These are phyloP conservation scores for Coemansia sp. DNA, from an alignment of 192 early-diverging fungal genomes.

Conservation along the genomic window DNA sequence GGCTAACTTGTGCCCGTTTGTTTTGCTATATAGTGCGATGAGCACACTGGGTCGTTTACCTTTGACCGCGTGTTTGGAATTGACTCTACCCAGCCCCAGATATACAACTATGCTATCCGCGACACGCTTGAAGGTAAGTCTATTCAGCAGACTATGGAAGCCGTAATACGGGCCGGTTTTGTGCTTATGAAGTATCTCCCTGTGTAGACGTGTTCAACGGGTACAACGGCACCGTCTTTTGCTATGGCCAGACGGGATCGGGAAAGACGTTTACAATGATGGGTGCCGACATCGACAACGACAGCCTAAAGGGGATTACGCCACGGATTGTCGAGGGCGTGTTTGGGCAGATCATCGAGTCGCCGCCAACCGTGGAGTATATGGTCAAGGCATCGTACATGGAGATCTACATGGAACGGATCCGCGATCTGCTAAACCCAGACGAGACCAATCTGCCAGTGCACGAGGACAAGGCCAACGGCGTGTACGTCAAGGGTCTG, in stretches of 20 bases:
- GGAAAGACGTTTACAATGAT: constrained; percentile 99
- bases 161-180: neutral
- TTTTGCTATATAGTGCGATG: constrained; percentile 52
- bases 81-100: constrained; percentile 75
- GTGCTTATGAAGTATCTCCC: neutral
- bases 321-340: constrained; percentile 96
- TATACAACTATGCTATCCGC: constrained; percentile 90
- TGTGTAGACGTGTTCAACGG: constrained; percentile 87
- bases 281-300: constrained; percentile 93
- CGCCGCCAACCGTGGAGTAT: constrained; percentile 93
- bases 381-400: constrained; percentile 99
- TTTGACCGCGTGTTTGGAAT: constrained; percentile 93
- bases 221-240: constrained; percentile 99
- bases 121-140: constrained; percentile 87
- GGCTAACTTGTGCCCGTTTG: neutral
- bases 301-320: constrained; percentile 89
- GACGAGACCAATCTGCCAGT: constrained; percentile 88
- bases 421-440: constrained; percentile 89
- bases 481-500: constrained; percentile 98
- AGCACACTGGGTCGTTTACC: constrained; percentile 72
- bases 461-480: constrained; percentile 94
- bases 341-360: constrained; percentile 86
- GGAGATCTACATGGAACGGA: constrained; percentile 99
- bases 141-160: too few species aligned
- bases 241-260: constrained; percentile 98